Percentiles rank a stretch among this genome's conserved stretches.
Evolutionary conservation across 352 stramenopile genomes (phyloP).

Genomic region (Globisporangium abappressorium): DNA sequence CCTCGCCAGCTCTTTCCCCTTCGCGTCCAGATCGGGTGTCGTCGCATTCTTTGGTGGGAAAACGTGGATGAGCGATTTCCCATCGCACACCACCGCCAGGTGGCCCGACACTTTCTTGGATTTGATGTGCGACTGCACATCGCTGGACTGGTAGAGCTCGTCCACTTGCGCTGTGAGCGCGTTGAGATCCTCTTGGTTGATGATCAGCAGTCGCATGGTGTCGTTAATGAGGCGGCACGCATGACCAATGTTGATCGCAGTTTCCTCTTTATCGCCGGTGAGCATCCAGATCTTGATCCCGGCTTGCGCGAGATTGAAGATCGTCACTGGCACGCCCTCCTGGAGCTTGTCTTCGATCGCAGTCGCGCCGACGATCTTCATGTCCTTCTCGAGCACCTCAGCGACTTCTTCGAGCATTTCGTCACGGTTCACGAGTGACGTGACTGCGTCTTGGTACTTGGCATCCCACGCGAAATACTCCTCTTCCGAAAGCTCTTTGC

Average conservation of each 20-base stretch:
- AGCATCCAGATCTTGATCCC: conserved; percentile 96
- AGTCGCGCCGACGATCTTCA: conserved; percentile 88
- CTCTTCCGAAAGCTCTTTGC: conserved; percentile 46
- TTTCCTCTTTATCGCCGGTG: conserved; percentile 94
- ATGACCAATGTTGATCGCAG: conserved; percentile 92
- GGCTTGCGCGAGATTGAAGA: conserved; percentile 79
- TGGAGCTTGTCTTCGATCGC: conserved; percentile 95
- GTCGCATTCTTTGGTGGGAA: conserved; percentile 54
- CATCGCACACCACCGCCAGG: conserved; percentile 62
- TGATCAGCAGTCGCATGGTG: conserved; percentile 47
- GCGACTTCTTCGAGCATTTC: conserved; percentile 50
- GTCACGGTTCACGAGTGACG: conserved; percentile 55
- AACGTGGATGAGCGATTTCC: conserved; percentile 69
- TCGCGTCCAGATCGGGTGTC: conserved; percentile 25
- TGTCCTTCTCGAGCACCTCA: conserved; percentile 55
- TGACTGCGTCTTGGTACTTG: conserved; percentile 59
- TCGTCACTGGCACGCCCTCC: conserved; percentile 83
- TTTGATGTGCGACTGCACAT: conserved; percentile 48
- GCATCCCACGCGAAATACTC: conserved; percentile 68
- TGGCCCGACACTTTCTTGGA: conserved; percentile 41
- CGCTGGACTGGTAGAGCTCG: conserved; percentile 36
- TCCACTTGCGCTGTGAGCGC: conserved; percentile 52
- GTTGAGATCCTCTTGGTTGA: conserved; percentile 48
- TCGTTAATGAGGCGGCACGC: conserved; percentile 72
- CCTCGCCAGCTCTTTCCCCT: conserved; percentile 41